Evolutionary conservation across 208 protist species (phyloP).

Genomic region (Crithidia sp.): DNA sequence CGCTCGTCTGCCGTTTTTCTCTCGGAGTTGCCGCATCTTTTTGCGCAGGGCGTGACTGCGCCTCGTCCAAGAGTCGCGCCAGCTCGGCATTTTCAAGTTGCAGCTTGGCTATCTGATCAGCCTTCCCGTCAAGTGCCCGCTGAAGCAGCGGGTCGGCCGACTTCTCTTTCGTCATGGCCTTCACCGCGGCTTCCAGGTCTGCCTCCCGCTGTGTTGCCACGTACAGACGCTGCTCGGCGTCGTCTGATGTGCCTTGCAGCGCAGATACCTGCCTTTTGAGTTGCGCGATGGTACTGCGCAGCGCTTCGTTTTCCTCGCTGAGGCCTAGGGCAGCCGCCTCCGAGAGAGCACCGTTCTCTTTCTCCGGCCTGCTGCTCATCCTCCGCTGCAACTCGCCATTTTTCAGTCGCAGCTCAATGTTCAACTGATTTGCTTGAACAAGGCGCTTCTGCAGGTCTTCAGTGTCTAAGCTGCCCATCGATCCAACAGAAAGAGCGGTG

Average conservation of each 20-base stretch:
- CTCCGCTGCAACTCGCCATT: constrained; percentile 25
- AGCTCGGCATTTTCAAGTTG: constrained; percentile 55
- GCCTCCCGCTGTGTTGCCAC: constrained; percentile 13
- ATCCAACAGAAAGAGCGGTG: neutral
- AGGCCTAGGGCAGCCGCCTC: neutral
- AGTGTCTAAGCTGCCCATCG: neutral
- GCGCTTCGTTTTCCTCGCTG: constrained; percentile 13
- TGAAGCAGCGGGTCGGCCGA: constrained; percentile 24
- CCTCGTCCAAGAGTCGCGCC: constrained; percentile 46
- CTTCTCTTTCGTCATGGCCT: constrained; percentile 22
- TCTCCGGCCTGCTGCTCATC: neutral
- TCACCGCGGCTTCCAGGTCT: constrained; percentile 11
- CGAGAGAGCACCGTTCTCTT: neutral
- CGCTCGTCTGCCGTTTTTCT: neutral
- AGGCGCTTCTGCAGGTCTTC: constrained; percentile 36
- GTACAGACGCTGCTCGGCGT: constrained; percentile 13
- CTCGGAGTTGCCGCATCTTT: neutral
- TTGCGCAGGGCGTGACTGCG: constrained; percentile 31
- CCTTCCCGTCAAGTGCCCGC: constrained; percentile 30
- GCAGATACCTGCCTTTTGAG: constrained; percentile 16
- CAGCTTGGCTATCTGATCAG: constrained; percentile 28
- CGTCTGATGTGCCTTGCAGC: constrained; percentile 6
- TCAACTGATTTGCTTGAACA: constrained; percentile 28
- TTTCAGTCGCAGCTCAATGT: constrained; percentile 35
- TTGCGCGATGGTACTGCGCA: constrained; percentile 8